phyloP scores from a whole-genome alignment of 768 basidiomycete species.

The Crucibulum laeve region DNA sequence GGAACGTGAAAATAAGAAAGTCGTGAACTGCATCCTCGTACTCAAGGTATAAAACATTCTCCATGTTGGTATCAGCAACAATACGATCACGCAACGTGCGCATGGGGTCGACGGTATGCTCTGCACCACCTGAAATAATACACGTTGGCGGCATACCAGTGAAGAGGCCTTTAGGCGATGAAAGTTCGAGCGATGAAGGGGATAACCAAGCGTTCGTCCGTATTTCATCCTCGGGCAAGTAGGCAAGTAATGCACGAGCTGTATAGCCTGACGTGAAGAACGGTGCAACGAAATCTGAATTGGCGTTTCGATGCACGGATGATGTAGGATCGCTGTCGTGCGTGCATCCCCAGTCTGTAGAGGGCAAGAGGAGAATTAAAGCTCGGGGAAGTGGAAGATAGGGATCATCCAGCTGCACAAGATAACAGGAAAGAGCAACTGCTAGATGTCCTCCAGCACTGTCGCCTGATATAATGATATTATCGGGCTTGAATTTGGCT shows the following conservation, averaged over 20 bases:
- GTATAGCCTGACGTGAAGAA: neutral
- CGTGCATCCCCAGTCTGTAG: conserved; percentile 10
- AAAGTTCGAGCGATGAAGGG: conserved; percentile 33
- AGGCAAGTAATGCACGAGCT: conserved; percentile 30
- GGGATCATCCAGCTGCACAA: conserved; percentile 13
- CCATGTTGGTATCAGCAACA: conserved; percentile 33
- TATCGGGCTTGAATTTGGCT: conserved; percentile 32
- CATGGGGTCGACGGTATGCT: conserved; percentile 31
- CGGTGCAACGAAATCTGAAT: neutral
- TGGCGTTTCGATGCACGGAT: neutral
- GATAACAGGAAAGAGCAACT: conserved; percentile 31
- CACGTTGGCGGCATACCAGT: conserved; percentile 47
- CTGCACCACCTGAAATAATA: conserved; percentile 42
- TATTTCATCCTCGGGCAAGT: conserved; percentile 31
- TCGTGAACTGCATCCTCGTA: conserved; percentile 7
- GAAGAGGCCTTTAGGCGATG: conserved; percentile 26
- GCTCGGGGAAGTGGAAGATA: conserved; percentile 17
- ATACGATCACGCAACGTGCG: conserved; percentile 33
- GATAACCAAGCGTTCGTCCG: conserved; percentile 41
- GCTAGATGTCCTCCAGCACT: conserved; percentile 54
- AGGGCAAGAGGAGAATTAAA: conserved; percentile 30
- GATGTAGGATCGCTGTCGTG: neutral
- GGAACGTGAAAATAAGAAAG: conserved; percentile 29
- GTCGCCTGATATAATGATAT: conserved; percentile 47
- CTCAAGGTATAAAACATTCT: conserved; percentile 8